phyloP scores from a whole-genome alignment of 192 early-diverging fungal species.

The Podila horticola region DNA sequence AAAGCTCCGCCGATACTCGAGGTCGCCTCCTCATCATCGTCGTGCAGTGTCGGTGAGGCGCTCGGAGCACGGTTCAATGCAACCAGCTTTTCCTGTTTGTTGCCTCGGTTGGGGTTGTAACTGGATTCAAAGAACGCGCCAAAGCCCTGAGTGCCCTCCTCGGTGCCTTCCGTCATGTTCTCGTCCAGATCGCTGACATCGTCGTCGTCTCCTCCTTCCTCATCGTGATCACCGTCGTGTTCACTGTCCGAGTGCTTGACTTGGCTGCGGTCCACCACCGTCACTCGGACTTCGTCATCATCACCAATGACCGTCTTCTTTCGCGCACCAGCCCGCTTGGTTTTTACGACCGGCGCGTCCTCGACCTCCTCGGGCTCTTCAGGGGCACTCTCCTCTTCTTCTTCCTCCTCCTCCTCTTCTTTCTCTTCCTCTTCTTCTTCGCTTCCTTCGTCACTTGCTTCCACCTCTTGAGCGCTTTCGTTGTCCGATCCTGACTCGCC shows the following conservation, averaged over 20 bases:
- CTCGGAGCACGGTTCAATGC: constrained; percentile 2
- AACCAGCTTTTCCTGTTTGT: neutral
- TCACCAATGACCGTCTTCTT: constrained; percentile 2
- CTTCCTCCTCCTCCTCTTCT: neutral
- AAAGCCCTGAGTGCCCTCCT: constrained; percentile 7
- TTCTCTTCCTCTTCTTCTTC: neutral
- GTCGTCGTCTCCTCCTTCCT: constrained; percentile 4
- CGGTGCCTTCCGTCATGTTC: neutral
- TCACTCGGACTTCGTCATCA: constrained; percentile 14
- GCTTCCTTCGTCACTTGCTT: neutral
- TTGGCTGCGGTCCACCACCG: constrained; percentile 23
- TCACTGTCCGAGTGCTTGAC: constrained; percentile 5
- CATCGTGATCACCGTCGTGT: neutral
- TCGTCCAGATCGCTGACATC: constrained; percentile 3
- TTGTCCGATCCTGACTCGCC: constrained; percentile 1
- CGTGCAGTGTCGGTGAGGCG: neutral
- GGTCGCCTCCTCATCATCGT: neutral
- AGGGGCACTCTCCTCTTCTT: neutral
- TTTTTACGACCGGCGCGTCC: constrained; percentile 11
- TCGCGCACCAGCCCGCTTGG: neutral
- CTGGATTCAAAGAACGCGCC: constrained; percentile 23
- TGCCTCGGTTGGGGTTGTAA: constrained; percentile 5
- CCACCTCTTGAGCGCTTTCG: neutral
- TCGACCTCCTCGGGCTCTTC: constrained; percentile 12
- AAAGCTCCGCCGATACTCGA: neutral